phyloP scores from a whole-genome alignment of 768 basidiomycete species.

The Calocera cornea region DNA sequence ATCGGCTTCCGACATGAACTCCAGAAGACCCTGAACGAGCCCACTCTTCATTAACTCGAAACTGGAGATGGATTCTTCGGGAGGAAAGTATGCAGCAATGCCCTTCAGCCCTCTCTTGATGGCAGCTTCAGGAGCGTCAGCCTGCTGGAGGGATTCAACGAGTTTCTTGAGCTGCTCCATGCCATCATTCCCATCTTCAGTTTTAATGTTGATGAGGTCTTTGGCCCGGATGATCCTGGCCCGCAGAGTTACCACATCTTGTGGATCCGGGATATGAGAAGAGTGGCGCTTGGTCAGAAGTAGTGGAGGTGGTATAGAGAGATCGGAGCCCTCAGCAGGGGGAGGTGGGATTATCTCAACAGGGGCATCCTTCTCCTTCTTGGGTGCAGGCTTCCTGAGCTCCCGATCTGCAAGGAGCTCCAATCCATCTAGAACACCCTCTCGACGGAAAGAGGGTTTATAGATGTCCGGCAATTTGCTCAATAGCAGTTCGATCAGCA shows the following conservation, averaged over 20 bases:
- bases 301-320: slow-evolving; percentile 19
- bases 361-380: slow-evolving; percentile 27
- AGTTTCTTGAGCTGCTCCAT: slow-evolving; percentile 40
- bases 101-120: slow-evolving; percentile 49
- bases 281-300: slow-evolving; percentile 43
- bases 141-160: slow-evolving; percentile 47
- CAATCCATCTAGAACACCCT: slow-evolving; percentile 94
- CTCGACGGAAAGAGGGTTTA: slow-evolving; percentile 76
- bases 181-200: slow-evolving; percentile 44
- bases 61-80: slow-evolving; percentile 73
- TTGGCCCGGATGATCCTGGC: slow-evolving; percentile 80
- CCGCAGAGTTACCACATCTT: slow-evolving; percentile 86
- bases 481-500: slow-evolving; percentile 83
- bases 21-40: slow-evolving; percentile 72
- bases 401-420: slow-evolving; percentile 56
- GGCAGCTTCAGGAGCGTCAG: slow-evolving; percentile 47
- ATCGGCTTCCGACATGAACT: slow-evolving; percentile 51
- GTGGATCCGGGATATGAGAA: slow-evolving; percentile 59
- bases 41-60: slow-evolving; percentile 94
- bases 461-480: slow-evolving; percentile 74
- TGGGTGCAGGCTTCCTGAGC: slow-evolving; percentile 39
- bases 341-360: slow-evolving; percentile 29
- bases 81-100: slow-evolving; percentile 68
- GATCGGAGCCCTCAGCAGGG: slow-evolving; percentile 26
- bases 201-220: slow-evolving; percentile 44